Evolutionary conservation across 1,139 yeast genomes (phyloP).

Genomic region (Yamadazyma atlantica): DNA sequence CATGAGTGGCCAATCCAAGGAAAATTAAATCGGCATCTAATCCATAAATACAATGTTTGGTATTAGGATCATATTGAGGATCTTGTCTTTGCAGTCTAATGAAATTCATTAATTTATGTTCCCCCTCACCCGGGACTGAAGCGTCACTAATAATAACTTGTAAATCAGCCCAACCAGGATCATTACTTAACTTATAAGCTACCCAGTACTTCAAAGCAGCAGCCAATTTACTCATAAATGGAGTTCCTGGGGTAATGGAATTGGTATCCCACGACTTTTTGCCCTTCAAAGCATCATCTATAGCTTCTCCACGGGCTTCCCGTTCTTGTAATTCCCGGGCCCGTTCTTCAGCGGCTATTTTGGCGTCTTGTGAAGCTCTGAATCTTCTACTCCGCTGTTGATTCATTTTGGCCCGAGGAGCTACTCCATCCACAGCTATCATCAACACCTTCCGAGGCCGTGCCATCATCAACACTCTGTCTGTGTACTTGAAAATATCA

Average conservation of each 20-base stretch:
- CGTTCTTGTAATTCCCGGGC: constrained; percentile 51
- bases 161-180: constrained; percentile 86
- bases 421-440: constrained; percentile 99
- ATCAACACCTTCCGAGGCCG: constrained; percentile 87
- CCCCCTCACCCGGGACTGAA: constrained; percentile 99
- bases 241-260: constrained; percentile 98
- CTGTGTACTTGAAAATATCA: constrained; percentile 86
- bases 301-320: constrained; percentile 61
- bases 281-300: constrained; percentile 62
- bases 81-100: constrained; percentile 80
- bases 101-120: constrained; percentile 95
- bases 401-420: constrained; percentile 98
- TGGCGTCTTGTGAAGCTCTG: constrained; percentile 91
- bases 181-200: constrained; percentile 85
- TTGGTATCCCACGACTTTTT: constrained; percentile 77
- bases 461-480: constrained; percentile 87
- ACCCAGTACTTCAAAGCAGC: constrained; percentile 84
- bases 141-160: constrained; percentile 90
- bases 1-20: constrained; percentile 95
- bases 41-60: constrained; percentile 95
- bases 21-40: constrained; percentile 96
- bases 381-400: constrained; percentile 96
- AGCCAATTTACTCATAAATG: constrained; percentile 92
- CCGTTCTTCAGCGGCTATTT: constrained; percentile 57
- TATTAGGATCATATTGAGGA: constrained; percentile 74